These are phyloP conservation scores for Tetrapyrgos nigripes DNA, from an alignment of 1,284 basidiomycete genomes.

Conservation along the genomic window DNA sequence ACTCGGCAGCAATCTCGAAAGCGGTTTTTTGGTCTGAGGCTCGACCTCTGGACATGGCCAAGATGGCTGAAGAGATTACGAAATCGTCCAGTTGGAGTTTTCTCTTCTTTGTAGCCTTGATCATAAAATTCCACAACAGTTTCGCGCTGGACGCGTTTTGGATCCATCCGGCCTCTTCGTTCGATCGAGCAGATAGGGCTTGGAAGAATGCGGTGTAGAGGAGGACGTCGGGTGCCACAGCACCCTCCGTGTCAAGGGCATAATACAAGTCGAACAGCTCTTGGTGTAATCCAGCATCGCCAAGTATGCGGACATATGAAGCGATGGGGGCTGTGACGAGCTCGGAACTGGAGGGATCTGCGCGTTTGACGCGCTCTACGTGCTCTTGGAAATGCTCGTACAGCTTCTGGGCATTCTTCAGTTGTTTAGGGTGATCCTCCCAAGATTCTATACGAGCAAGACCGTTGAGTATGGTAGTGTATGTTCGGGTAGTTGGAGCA, in stretches of 20 bases:
- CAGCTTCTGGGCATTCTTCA: constrained; percentile 61
- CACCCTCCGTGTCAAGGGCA: constrained; percentile 61
- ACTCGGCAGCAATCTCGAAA: constrained; percentile 65
- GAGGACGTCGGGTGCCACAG: constrained; percentile 57
- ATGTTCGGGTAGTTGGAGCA: constrained; percentile 68
- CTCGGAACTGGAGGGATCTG: constrained; percentile 52
- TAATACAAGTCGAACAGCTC: constrained; percentile 78
- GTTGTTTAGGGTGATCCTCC: constrained; percentile 59
- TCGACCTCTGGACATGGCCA: constrained; percentile 59
- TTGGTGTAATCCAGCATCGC: constrained; percentile 59
- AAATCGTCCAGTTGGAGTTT: constrained; percentile 57
- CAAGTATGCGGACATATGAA: constrained; percentile 69
- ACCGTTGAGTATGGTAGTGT: constrained; percentile 67
- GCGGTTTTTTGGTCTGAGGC: constrained; percentile 65
- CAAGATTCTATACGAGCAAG: constrained; percentile 65
- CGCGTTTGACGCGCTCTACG: constrained; percentile 50
- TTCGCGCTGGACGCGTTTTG: constrained; percentile 60
- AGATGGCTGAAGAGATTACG: constrained; percentile 55
- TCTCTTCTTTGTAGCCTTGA: constrained; percentile 54
- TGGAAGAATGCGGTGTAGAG: constrained; percentile 70
- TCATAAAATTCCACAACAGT: constrained; percentile 69
- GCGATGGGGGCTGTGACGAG: constrained; percentile 55
- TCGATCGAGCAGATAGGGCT: constrained; percentile 40
- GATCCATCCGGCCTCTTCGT: constrained; percentile 1
- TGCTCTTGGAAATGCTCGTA: constrained; percentile 62